Conservation (phyloP, 805 yeast genomes). For the Candida fluviatilis region DNA sequence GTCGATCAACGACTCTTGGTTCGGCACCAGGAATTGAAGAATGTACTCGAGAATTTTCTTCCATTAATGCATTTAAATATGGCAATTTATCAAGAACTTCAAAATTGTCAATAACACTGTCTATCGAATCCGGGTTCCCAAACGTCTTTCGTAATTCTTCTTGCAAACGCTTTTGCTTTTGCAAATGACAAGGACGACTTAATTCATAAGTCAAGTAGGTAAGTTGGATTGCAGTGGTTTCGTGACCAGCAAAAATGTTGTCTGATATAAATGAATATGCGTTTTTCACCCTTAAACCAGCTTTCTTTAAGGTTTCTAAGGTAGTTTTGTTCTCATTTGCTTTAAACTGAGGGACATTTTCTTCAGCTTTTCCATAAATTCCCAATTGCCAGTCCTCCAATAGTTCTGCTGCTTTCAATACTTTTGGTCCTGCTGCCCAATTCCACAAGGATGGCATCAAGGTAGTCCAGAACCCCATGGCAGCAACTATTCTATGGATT, state of each 20-base stretch:
- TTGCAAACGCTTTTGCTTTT: constrained; percentile 44
- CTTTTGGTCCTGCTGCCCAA: constrained; percentile 40
- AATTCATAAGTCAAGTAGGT: constrained; percentile 57
- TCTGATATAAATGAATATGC: constrained; percentile 47
- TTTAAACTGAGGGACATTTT: constrained; percentile 19
- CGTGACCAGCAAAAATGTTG: constrained; percentile 75
- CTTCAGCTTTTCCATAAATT: constrained; percentile 31
- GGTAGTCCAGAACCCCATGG: constrained; percentile 66
- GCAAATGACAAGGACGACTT: constrained; percentile 44
- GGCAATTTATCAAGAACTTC: constrained; percentile 52
- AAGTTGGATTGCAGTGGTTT: constrained; percentile 66
- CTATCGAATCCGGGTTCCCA: constrained; percentile 23
- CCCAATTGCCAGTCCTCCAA: constrained; percentile 46
- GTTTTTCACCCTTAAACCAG: constrained; percentile 25
- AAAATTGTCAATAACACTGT: constrained; percentile 21
- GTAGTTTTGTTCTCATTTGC: constrained; percentile 23
- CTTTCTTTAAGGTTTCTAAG: constrained; percentile 29
- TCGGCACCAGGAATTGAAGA: constrained; percentile 74
- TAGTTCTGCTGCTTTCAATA: constrained; percentile 32
- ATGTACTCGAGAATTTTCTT: constrained; percentile 59
- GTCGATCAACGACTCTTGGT: constrained; percentile 46
- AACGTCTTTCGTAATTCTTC: constrained; percentile 40
- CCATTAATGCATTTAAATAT: constrained; percentile 54
- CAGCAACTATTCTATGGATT: constrained; percentile 46
- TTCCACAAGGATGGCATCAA: constrained; percentile 51